Evolutionary conservation across 306 rosid genomes (phyloP), one percentile per base, ranked within the genome.

Genomic region (Trifolium dubium): DNA sequence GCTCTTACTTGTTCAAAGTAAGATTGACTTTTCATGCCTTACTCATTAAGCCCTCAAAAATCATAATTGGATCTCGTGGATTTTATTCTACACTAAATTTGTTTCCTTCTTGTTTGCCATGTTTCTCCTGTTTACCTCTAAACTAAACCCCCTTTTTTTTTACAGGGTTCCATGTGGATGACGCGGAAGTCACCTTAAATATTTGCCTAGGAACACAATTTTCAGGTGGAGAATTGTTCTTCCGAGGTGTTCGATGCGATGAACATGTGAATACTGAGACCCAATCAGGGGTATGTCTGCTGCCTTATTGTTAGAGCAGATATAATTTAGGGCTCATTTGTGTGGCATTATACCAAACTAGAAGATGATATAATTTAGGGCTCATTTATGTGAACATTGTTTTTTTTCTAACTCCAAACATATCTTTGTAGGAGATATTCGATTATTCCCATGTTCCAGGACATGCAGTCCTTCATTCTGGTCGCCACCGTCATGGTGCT

Each of bases 151-250:
- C 23, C 23, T 0, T 23, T 23, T 23, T 23, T 23, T 83, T 77
- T 88, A 81, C 85, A 95, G 99, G 96, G 64, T 92, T 95, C 80
- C 99, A 95, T 71, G 97, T 95, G 59, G 99, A 92, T 76, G 99
- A 95, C 50, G 67, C 99, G 1, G 99, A 95, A 90, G 96, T 95
- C 68, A 88, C 93, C 67, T 83, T 95, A 90, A 95, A 95, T 70
- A 79, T 94, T 82, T 94, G 98, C 86, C 79, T 94, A 87, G 97
- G 98, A 30, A 89, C 79, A 66, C 85, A 88, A 68, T 92, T 92
- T 84, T 65, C 94, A 60, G 99, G 96, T 32, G 99, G 99, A 53
- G 91, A 87, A 67, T 77, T 95, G 80, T 95, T 87, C 80, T 92
- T 92, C 71, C 90, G 99, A 34, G 99, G 99, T 55, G 87, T 86